phyloP scores from a whole-genome alignment of 2,329 filamentous ascomycete species.

The Curvularia eragrostidis region DNA sequence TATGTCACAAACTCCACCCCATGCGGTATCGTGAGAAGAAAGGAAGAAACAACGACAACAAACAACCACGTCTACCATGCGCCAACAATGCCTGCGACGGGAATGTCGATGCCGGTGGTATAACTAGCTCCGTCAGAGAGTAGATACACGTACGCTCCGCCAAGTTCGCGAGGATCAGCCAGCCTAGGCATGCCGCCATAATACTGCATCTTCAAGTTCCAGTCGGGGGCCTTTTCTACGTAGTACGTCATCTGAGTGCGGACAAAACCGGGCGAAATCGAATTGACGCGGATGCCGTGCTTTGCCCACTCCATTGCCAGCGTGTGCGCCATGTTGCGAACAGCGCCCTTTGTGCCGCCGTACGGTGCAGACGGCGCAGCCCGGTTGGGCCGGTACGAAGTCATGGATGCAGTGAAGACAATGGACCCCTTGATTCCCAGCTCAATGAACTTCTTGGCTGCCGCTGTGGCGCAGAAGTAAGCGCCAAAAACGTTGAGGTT shows the following conservation, averaged over 20 bases:
- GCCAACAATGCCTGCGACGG: conserved; percentile 58
- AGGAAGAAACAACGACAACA: neutral
- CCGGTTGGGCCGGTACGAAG: conserved; percentile 58
- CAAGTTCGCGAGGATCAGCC: conserved; percentile 59
- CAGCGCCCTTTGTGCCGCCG: conserved; percentile 53
- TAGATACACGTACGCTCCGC: conserved; percentile 59
- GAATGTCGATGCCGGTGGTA: conserved; percentile 59
- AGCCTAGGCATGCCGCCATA: conserved; percentile 62
- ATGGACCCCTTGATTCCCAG: conserved; percentile 57
- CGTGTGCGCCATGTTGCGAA: conserved; percentile 56
- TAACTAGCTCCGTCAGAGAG: conserved; percentile 57
- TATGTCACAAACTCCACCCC: conserved; percentile 26
- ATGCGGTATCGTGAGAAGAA: conserved; percentile 22
- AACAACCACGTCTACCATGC: conserved; percentile 42
- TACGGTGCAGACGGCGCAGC: conserved; percentile 60
- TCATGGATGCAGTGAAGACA: conserved; percentile 60
- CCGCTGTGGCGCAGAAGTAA: conserved; percentile 56
- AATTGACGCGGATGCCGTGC: conserved; percentile 81
- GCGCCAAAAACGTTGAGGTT: conserved; percentile 58
- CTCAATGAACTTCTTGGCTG: conserved; percentile 55
- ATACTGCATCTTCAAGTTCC: conserved; percentile 61
- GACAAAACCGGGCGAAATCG: conserved; percentile 86
- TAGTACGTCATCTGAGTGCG: conserved; percentile 69
- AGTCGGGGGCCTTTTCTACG: conserved; percentile 58
- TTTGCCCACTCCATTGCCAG: conserved; percentile 86